These are phyloP conservation scores for Solanum piurae DNA, from an alignment of 257 asterid genomes.

Conservation along the genomic window DNA sequence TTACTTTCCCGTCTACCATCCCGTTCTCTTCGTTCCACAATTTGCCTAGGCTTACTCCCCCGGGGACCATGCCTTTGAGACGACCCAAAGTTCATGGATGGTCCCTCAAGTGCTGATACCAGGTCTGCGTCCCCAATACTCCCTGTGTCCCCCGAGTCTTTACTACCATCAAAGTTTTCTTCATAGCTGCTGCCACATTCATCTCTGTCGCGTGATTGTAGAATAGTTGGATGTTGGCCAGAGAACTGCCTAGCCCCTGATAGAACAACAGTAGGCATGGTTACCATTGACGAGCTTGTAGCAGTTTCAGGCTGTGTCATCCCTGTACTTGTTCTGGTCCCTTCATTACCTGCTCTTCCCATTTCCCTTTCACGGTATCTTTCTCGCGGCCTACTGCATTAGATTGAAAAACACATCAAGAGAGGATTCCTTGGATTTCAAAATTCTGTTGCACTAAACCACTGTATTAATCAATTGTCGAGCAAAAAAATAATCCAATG, in stretches of 20 bases:
- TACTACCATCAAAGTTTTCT: conserved; percentile 72
- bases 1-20: conserved; percentile 86
- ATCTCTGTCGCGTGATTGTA: conserved; percentile 78
- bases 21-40: conserved; percentile 77
- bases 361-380: conserved; percentile 85
- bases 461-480: neutral
- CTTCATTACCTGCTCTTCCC: conserved; percentile 49
- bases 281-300: conserved; percentile 14
- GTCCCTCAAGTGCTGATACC: conserved; percentile 64
- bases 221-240: conserved; percentile 62
- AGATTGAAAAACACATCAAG: neutral
- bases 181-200: conserved; percentile 75
- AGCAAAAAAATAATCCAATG: neutral
- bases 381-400: conserved; percentile 46
- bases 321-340: conserved; percentile 42
- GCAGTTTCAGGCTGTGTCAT: conserved; percentile 28
- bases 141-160: conserved; percentile 79
- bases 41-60: conserved; percentile 73
- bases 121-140: conserved; percentile 78
- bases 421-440: neutral
- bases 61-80: conserved; percentile 61
- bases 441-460: neutral
- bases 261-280: conserved; percentile 33
- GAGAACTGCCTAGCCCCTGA: conserved; percentile 57
- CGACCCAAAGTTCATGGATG: conserved; percentile 29